Conservation (phyloP, 2,329 filamentous ascomycete genomes). For the Albifimbria verrucaria region DNA sequence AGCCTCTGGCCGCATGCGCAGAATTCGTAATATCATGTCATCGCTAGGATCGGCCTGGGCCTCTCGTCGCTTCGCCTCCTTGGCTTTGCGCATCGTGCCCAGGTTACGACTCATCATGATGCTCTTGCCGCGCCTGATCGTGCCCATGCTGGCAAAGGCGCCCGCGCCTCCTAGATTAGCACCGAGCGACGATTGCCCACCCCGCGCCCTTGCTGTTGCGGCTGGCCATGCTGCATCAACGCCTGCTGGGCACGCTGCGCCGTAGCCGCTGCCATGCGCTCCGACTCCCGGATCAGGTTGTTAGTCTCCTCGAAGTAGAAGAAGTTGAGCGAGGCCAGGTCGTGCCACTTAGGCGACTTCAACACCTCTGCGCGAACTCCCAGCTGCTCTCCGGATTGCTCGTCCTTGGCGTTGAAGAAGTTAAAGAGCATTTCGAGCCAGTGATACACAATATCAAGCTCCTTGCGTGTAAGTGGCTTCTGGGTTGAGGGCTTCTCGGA, state of each 20-base stretch:
- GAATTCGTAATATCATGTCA: conserved; percentile 94
- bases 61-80: conserved; percentile 93
- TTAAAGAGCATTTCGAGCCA: conserved; percentile 89
- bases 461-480: conserved; percentile 76
- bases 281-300: conserved; percentile 88
- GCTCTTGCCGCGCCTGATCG: conserved; percentile 65
- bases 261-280: conserved; percentile 89
- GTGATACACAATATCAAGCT: conserved; percentile 91
- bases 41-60: conserved; percentile 95
- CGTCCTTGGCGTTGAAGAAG: conserved; percentile 93
- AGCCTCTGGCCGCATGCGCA: conserved; percentile 93
- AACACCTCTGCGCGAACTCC: conserved; percentile 89
- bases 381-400: conserved; percentile 73
- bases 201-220: conserved; percentile 55
- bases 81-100: conserved; percentile 92
- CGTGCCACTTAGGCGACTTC: conserved; percentile 97
- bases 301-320: conserved; percentile 96
- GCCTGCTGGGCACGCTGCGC: conserved; percentile 72
- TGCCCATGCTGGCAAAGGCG: conserved; percentile 63
- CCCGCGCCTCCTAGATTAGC: conserved; percentile 30
- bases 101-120: conserved; percentile 95
- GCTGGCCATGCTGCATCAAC: conserved; percentile 36
- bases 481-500: conserved; percentile 93
- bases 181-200: conserved; percentile 56
- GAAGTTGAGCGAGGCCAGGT: conserved; percentile 93